Conservation (phyloP, 2,329 filamentous ascomycete species). For the Mollisia scopiformis region DNA sequence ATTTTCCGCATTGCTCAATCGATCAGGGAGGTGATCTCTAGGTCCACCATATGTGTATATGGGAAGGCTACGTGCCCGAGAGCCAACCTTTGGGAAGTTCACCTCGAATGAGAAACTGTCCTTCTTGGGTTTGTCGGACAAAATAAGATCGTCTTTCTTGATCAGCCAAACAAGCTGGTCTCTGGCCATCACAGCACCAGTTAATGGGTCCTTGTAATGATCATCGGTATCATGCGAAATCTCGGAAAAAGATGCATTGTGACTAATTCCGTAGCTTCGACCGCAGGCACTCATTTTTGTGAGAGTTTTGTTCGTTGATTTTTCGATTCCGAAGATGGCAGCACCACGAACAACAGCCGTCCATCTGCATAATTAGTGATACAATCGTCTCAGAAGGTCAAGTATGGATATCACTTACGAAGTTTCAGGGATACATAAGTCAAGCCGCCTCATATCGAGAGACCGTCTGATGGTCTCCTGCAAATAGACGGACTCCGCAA, state of each 20-base stretch:
- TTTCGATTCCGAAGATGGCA: constrained; percentile 22
- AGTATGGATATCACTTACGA: constrained; percentile 2
- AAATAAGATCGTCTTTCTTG: constrained; percentile 18
- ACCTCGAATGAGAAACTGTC: not conserved
- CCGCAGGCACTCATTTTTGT: constrained; percentile 18
- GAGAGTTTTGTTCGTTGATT: constrained; percentile 25
- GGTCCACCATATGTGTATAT: constrained; percentile 13
- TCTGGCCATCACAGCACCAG: not conserved
- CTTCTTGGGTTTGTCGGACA: constrained; percentile 10
- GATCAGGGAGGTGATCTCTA: constrained; percentile 2
- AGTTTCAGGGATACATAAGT: constrained; percentile 10
- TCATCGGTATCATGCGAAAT: not conserved
- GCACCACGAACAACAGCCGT: constrained; percentile 24
- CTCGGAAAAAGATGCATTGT: constrained; percentile 1
- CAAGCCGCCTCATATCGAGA: not conserved
- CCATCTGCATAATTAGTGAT: not conserved
- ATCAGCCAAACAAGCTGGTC: constrained; percentile 17
- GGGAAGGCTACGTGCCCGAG: constrained; percentile 4
- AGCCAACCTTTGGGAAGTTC: constrained; percentile 1
- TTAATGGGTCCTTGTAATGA: not conserved
- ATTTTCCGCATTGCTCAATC: constrained; percentile 2
- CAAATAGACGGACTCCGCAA: constrained; percentile 25
- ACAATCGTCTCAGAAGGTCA: not conserved
- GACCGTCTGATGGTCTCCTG: constrained; percentile 1
- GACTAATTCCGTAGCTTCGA: constrained; percentile 29